These are phyloP conservation scores for Aspergillus fijiensis DNA, from an alignment of 2,329 filamentous ascomycete genomes.

Conservation along the genomic window DNA sequence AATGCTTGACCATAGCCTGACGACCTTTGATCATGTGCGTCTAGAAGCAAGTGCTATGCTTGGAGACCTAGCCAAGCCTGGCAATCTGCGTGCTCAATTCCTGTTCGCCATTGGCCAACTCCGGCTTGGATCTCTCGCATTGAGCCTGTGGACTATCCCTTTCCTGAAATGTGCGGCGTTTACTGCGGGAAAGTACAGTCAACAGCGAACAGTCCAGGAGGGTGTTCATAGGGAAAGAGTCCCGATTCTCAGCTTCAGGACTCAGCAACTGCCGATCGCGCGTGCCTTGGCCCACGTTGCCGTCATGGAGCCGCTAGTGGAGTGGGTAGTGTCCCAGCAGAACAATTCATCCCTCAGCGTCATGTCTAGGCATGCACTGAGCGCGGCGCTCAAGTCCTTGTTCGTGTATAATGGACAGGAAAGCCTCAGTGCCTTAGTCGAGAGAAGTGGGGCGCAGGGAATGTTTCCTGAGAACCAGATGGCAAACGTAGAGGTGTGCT, in stretches of 20 bases:
- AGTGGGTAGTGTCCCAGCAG: not conserved
- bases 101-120: slow-evolving; percentile 16
- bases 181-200: slow-evolving; percentile 21
- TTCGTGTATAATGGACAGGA: slow-evolving; percentile 6
- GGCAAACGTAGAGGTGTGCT: slow-evolving; percentile 12
- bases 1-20: slow-evolving; percentile 21
- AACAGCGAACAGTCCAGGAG: slow-evolving; percentile 16
- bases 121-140: slow-evolving; percentile 15
- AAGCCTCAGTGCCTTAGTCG: slow-evolving; percentile 9
- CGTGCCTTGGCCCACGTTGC: slow-evolving; percentile 20
- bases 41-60: slow-evolving; percentile 19
- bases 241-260: slow-evolving; percentile 23
- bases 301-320: slow-evolving; percentile 20
- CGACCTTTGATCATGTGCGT: slow-evolving; percentile 19
- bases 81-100: slow-evolving; percentile 11
- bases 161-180: slow-evolving; percentile 21
- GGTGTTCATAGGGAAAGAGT: slow-evolving; percentile 9
- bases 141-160: slow-evolving; percentile 17
- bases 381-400: slow-evolving; percentile 16
- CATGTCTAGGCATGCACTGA: slow-evolving; percentile 9
- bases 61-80: slow-evolving; percentile 13
- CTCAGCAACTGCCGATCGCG: slow-evolving; percentile 25
- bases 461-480: slow-evolving; percentile 17
- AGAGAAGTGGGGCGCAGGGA: slow-evolving; percentile 18
- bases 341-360: not conserved